These are phyloP conservation scores for Poteriospumella lacustris DNA, from an alignment of 108 stramenopile genomes.

Conservation along the genomic window DNA sequence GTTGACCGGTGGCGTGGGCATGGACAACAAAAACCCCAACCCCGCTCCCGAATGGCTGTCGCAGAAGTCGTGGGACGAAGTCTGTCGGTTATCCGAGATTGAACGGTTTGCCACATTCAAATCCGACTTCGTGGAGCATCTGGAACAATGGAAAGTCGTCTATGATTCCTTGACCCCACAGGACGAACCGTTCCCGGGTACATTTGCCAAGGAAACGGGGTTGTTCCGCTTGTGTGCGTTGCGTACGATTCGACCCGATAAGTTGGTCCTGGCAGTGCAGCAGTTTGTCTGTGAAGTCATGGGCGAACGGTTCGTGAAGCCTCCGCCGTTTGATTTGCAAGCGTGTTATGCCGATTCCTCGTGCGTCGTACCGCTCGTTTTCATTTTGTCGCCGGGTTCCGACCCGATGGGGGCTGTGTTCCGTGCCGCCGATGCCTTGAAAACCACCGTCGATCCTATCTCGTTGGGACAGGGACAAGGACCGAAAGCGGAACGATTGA, in stretches of 20 bases:
- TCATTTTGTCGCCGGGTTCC: constrained; percentile 57
- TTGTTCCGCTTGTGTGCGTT: constrained; percentile 46
- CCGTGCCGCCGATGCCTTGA: constrained; percentile 51
- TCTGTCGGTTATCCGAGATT: constrained; percentile 54
- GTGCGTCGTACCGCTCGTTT: constrained; percentile 51
- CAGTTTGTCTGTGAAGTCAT: constrained; percentile 49
- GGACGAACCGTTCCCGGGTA: constrained; percentile 43
- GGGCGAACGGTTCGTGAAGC: constrained; percentile 56
- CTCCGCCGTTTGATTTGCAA: constrained; percentile 54
- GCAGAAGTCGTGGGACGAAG: constrained; percentile 54
- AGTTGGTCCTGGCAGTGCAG: constrained; percentile 48
- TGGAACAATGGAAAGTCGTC: constrained; percentile 44
- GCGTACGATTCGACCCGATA: constrained; percentile 54
- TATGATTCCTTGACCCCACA: constrained; percentile 51
- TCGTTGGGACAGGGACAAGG: constrained; percentile 63
- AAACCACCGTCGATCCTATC: constrained; percentile 40
- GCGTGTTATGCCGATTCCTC: constrained; percentile 57
- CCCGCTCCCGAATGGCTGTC: constrained; percentile 53
- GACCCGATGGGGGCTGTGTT: constrained; percentile 59
- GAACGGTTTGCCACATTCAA: constrained; percentile 27
- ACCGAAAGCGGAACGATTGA: constrained; percentile 52
- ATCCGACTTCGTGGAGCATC: constrained; percentile 35
- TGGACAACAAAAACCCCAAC: constrained; percentile 56
- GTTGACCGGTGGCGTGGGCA: constrained; percentile 55
- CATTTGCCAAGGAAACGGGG: constrained; percentile 34